phyloP scores from a whole-genome alignment of 2,329 filamentous ascomycete genomes.

The Verticillium albo-atrum region DNA sequence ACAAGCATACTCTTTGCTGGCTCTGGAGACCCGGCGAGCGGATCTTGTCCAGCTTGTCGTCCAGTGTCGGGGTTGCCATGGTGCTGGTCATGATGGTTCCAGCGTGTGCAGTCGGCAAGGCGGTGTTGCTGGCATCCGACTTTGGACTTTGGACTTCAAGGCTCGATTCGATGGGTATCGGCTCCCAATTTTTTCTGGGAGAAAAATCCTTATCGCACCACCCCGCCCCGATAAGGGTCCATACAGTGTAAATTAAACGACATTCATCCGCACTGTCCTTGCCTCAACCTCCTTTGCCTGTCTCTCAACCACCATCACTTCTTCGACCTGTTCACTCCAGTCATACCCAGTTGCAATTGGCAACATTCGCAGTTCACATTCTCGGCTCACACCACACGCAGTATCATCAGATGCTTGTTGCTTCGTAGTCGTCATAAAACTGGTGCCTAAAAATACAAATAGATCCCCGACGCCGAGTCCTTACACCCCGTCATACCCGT shows the following conservation, averaged over 20 bases:
- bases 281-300: background rate
- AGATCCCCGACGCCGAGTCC: background rate
- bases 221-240: conserved; percentile 11
- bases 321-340: no score
- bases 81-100: conserved; percentile 17
- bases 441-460: background rate
- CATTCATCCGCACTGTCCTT: background rate
- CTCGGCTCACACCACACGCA: no score
- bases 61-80: conserved; percentile 54
- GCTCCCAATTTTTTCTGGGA: conserved; percentile 11
- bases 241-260: background rate
- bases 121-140: conserved; percentile 1
- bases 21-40: conserved; percentile 94
- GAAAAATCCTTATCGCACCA: conserved; percentile 14
- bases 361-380: no score
- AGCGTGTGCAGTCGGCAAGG: conserved; percentile 7
- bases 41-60: conserved; percentile 95
- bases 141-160: background rate
- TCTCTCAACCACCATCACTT: no score
- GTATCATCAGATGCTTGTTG: no score
- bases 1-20: conserved; percentile 74
- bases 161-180: background rate
- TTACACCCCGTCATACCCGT: no score
- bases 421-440: background rate
- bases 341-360: no score